These are phyloP conservation scores for Moniliella sp. DNA, from an alignment of 1,284 basidiomycete species.

Conservation along the genomic window DNA sequence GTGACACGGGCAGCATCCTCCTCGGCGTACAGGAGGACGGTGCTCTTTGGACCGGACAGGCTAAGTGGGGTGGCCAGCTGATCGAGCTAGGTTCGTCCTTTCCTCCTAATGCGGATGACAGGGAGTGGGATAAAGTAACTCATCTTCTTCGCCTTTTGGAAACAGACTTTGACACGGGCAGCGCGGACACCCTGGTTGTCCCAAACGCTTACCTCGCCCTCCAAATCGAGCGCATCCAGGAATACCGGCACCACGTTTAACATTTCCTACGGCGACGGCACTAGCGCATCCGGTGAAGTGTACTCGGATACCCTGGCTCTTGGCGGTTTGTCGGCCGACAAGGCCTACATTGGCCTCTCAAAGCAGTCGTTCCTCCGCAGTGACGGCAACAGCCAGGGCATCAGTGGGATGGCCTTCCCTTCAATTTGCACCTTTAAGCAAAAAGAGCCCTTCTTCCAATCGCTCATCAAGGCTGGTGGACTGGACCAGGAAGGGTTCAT, in stretches of 20 bases:
- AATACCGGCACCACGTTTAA: neutral
- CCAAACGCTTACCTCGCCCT: constrained; percentile 1
- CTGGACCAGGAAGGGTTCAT: neutral
- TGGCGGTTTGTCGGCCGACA: neutral
- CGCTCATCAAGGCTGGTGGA: neutral
- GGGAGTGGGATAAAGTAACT: no score
- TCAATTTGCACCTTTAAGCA: neutral
- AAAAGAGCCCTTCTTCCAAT: neutral
- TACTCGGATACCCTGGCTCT: neutral
- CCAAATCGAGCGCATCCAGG: neutral
- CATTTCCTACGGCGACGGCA: constrained; percentile 1
- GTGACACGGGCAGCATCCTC: no score
- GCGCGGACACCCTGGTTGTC: neutral
- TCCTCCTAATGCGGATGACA: no score
- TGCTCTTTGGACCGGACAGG: no score
- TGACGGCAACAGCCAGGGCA: neutral
- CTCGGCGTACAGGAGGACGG: no score
- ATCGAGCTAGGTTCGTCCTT: no score
- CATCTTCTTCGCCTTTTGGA: no score
- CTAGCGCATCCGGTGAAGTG: neutral
- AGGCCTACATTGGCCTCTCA: neutral
- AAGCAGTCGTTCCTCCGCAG: neutral
- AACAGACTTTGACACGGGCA: neutral
- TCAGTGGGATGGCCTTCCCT: constrained; percentile 1
- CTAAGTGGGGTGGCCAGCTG: no score